Evolutionary conservation across 306 rosid genomes (phyloP).

Genomic region (Acacia acuminata): DNA sequence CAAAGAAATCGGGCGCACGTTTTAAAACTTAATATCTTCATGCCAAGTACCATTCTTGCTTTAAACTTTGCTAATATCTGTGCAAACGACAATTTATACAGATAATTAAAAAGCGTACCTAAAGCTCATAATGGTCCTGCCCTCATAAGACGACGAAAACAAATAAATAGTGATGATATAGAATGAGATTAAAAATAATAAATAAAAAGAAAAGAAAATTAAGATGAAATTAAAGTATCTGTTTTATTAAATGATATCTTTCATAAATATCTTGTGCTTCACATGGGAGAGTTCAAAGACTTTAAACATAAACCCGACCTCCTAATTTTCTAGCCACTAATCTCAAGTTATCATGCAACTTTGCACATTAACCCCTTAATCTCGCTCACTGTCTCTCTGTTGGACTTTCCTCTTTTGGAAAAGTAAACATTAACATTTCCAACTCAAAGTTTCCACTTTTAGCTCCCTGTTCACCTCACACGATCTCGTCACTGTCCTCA

Average conservation of each 20-base stretch:
- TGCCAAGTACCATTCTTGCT: neutral
- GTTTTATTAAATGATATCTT: neutral
- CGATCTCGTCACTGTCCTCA: neutral
- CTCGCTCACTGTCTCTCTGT: neutral
- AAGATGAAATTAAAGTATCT: neutral
- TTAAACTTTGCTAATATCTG: neutral
- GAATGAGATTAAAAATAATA: neutral
- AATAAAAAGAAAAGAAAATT: neutral
- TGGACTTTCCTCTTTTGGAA: slow-evolving; percentile 24
- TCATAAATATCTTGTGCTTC: neutral
- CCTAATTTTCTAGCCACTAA: slow-evolving; percentile 40
- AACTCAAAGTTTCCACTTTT: slow-evolving; percentile 21
- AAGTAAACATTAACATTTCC: slow-evolving; percentile 33
- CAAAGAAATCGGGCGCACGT: neutral
- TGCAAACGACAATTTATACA: neutral
- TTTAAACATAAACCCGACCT: neutral
- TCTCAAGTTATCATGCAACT: slow-evolving; percentile 18
- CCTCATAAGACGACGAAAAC: neutral
- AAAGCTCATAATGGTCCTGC: neutral
- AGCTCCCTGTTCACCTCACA: slow-evolving; percentile 5
- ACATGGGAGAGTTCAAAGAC: slow-evolving; percentile 44
- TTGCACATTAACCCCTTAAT: slow-evolving; percentile 25
- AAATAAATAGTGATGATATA: neutral
- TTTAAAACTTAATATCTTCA: neutral
- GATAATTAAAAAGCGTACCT: neutral